phyloP scores from a whole-genome alignment of 2,329 filamentous ascomycete species.

The Calonectria henricotiae region DNA sequence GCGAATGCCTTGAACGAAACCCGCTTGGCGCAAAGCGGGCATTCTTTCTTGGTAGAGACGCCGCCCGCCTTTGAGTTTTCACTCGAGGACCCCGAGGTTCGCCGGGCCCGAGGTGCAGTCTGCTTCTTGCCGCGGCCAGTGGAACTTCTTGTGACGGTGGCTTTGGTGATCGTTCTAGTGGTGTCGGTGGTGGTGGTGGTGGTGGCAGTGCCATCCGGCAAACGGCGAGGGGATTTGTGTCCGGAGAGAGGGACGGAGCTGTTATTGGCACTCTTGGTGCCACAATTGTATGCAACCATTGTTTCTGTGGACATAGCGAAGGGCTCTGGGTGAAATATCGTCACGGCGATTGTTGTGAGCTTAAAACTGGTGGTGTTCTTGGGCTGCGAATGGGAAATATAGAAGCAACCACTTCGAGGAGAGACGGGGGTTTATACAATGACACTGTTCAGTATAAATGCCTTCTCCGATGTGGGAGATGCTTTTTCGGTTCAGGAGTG shows the following conservation, averaged over 20 bases:
- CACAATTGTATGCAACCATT: neutral
- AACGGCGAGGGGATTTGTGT: neutral
- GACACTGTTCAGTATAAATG: neutral
- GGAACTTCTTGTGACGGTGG: neutral
- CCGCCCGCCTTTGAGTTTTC: neutral
- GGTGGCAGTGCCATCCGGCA: neutral
- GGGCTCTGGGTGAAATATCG: neutral
- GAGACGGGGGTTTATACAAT: neutral
- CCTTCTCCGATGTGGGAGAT: neutral
- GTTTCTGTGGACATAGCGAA: neutral
- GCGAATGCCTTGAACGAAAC: neutral
- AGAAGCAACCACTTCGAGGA: neutral
- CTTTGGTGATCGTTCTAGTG: neutral
- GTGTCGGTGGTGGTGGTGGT: neutral
- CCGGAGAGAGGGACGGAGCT: neutral
- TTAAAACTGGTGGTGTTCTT: neutral
- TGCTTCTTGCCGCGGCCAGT: neutral
- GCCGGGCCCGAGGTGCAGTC: neutral
- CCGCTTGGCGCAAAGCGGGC: neutral
- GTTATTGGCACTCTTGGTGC: neutral
- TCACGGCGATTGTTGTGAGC: neutral
- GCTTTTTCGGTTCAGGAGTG: no score
- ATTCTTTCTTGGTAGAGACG: neutral
- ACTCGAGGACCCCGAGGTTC: neutral
- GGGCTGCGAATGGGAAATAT: neutral